Evolutionary conservation across 176 grass and related monocot species (phyloP), one percentile per base, ranked within the genome.

Genomic region (Musa itinerans): DNA sequence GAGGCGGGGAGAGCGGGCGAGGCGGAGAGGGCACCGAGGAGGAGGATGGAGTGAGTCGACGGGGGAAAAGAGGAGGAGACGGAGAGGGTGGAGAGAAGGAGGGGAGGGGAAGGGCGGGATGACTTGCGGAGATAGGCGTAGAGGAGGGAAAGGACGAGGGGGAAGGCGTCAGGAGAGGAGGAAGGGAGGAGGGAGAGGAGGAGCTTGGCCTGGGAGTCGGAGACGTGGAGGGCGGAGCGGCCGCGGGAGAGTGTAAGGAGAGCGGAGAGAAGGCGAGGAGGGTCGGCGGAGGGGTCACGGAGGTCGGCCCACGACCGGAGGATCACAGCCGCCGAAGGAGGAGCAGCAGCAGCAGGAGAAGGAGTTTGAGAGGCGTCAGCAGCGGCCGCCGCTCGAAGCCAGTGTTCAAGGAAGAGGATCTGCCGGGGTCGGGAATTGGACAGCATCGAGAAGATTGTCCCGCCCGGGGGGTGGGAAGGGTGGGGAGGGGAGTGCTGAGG

Each of bases 141-240:
- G 68, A 53, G 75, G 82, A 16, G 81, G 83, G 55, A 72, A 29
- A 92, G 85, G 77, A 92, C 85, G 61, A 76, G 82, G 22, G 24
- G 59, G 77, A 82, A 17, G 85, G 86, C 76, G 74, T 80, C 55
- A 55, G 88, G 51, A 79, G 81, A 62, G 74, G 90, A 89, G 26
- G 74, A 72, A 53, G 84, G 79, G 6, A 68, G 74, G 65, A 81
- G 78, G 74, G 85, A 83, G 82, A 80, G 52, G 70, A 82, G 82
- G 73, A 82, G 54, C 83, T 83, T 83, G 48, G 83, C 84, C 70
- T 79, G 82, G 53, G 90, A 78, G 11, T 86, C 79, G 78, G 89
- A 50, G 80, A 85, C 50, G 85, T 76, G 25, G 83, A 80, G 50
- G 54, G 74, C 21, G 59, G 80, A 50, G 52, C 70, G 19, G 57